These are phyloP conservation scores for Alternaria novae-zelandiae DNA, from an alignment of 2,329 filamentous ascomycete genomes.

Conservation along the genomic window DNA sequence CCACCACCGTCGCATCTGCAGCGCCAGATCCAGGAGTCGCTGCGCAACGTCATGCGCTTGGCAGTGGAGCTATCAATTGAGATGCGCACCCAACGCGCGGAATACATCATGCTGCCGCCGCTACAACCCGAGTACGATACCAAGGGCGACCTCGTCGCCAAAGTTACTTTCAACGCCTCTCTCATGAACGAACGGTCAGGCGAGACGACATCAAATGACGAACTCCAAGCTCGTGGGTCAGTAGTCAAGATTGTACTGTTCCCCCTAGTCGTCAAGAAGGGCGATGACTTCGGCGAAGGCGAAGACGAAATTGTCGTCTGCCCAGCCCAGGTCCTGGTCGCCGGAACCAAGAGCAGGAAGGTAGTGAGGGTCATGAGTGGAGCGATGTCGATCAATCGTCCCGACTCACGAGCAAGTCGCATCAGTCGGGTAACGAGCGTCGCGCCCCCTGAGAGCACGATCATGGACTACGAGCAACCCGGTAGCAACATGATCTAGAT, in stretches of 20 bases:
- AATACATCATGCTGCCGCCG: constrained; percentile 98
- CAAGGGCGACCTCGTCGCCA: constrained; percentile 85
- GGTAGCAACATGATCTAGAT: constrained; percentile 38
- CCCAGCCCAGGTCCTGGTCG: constrained; percentile 90
- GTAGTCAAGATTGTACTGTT: constrained; percentile 93
- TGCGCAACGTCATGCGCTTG: constrained; percentile 85
- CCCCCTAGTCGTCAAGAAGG: constrained; percentile 94
- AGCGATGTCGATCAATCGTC: constrained; percentile 55
- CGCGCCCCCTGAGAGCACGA: constrained; percentile 38
- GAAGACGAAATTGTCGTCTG: constrained; percentile 96
- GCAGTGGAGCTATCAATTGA: constrained; percentile 92
- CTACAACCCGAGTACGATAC: constrained; percentile 93
- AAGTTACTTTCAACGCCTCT: constrained; percentile 88
- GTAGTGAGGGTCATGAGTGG: constrained; percentile 58
- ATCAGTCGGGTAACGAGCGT: constrained; percentile 37
- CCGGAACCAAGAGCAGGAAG: constrained; percentile 56
- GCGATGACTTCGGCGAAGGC: constrained; percentile 83
- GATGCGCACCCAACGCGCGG: constrained; percentile 95
- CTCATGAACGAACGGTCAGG: constrained; percentile 94
- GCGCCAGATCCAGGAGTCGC: constrained; percentile 78
- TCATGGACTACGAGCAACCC: constrained; percentile 42
- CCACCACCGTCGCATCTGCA: constrained; percentile 85
- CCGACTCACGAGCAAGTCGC: constrained; percentile 31
- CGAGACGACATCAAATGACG: constrained; percentile 73
- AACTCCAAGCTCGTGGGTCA: constrained; percentile 76